Evolutionary conservation across 345 rosid species (phyloP), one percentile per base, ranked within the genome.

Genomic region (Conringia planisiliqua): DNA sequence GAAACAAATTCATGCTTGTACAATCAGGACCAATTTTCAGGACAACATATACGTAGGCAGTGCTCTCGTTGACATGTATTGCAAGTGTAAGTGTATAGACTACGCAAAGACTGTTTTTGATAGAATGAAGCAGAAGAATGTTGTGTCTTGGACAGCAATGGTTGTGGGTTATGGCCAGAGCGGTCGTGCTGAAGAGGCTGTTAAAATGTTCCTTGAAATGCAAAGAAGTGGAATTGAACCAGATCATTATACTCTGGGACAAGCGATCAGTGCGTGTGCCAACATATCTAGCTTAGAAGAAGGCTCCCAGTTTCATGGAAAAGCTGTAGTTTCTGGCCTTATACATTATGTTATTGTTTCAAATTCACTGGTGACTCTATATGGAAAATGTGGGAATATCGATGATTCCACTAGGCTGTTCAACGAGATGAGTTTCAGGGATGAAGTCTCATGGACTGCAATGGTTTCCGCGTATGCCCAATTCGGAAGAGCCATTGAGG

Each of bases 381-480:
- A 91, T 71, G 90, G 97, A 20, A 91, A 94, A 87, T 91, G 98
- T 80, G 97, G 97, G 72, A 85, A 82, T 71, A 63, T 83, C 33
- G 90, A 87, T 57, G 91, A 85, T 73, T 88, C 95, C 1, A 62
- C 71, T 61, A 66, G 50, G 83, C 52, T 91, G 66, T 94, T 94
- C 83, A 44, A 83, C 42, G 96, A 85, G 83, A 91, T 94, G 97
- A 82, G 47, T 16, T 44, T 81, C 58, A 85, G 48, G 82, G 98
- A 94, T 82, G 95, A 87, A 79, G 87, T 94, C 63, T 87, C 97
- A 32, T 94, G 97, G 97, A 91, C 97, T 42, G 98, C 98, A 29
- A 75, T 94, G 75, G 82, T 94, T 79, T 90, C 96, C 13, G 89
- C 86, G 11, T 90, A 91, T 83, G 91, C 97, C 2, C 92, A 91